These are phyloP conservation scores for Cenococcum geophilum DNA, from an alignment of 495 filamentous ascomycete genomes.

Conservation along the genomic window DNA sequence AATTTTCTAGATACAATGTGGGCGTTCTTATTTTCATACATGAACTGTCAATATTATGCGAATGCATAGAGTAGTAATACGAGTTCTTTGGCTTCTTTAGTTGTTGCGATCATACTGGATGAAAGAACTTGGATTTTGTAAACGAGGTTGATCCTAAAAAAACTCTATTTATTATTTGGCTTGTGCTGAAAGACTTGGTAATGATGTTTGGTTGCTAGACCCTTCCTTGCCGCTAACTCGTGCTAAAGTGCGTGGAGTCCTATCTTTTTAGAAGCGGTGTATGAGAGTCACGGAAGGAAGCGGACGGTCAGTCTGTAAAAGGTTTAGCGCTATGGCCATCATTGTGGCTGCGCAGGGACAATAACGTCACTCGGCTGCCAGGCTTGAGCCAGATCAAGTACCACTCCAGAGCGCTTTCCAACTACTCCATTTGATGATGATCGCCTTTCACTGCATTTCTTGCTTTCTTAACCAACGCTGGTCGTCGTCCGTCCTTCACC, in stretches of 20 bases:
- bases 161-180: no score
- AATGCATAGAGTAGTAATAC: neutral
- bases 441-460: neutral
- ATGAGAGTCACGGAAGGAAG: neutral
- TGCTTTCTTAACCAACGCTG: neutral
- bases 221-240: neutral
- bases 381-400: no score
- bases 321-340: no score
- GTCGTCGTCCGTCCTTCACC: neutral
- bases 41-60: neutral
- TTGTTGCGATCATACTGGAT: neutral
- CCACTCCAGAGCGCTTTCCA: constrained; percentile 3
- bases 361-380: no score
- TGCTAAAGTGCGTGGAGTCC: no score
- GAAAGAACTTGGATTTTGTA: neutral
- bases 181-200: no score
- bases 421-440: constrained; percentile 2
- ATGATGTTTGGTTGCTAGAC: neutral
- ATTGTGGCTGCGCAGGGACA: no score
- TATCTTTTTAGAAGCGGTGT: neutral
- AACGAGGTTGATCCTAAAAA: neutral
- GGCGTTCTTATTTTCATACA: neutral
- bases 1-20: neutral
- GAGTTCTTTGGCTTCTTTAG: neutral
- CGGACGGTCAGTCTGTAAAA: no score